Evolutionary conservation across 2,329 filamentous ascomycete species (phyloP), one percentile per base, ranked within the genome.

Genomic region (Pseudogymnoascus sp.): DNA sequence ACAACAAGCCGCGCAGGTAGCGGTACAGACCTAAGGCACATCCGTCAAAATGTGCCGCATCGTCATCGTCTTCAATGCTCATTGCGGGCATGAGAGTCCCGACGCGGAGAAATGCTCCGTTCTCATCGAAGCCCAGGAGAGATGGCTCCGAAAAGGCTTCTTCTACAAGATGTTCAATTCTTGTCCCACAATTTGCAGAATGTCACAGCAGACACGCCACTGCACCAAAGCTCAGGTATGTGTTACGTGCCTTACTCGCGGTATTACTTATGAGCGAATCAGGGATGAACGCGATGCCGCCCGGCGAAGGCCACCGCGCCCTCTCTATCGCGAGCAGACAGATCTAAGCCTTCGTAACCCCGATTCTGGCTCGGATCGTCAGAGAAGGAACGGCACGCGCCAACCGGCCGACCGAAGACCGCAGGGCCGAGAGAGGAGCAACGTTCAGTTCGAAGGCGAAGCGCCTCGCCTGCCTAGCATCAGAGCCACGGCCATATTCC

Each of bases 11-110:
- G 47, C 9, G n/a, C 47, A 54, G 47, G 9, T 3, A 21, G 15
- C 47, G 29, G 47, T 3, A 54, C 13, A 33, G 8, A 54, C 9
- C 44, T 11, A 9, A 54, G 44, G 5, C 57, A 39, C 57, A 37
- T 26, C 57, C 57, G 37, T 5, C 35, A 59, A 39, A 31, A 59
- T 59, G 57, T 59, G 57, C 10, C 57, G 35, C 17, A 37, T 21
- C 17, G 2, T 59, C 10, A 5, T 37, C 11, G 37, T 59, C 21
- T 26, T 37, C 33, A 40, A 26, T n/a, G 35, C 10, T 3, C 33
- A 37, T 31, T 59, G 57, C 13, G 57, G 35, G 35, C 57, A 59
- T 15, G 35, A 59, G 37, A 31, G 37, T 39, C 21, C 57, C 5
- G 57, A 59, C 29, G n/a, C 37, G 15, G 5, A 39, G 37, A 59